Conservation (phyloP, 2,329 filamentous ascomycete genomes). For the Plenodomus tracheiphilus region DNA sequence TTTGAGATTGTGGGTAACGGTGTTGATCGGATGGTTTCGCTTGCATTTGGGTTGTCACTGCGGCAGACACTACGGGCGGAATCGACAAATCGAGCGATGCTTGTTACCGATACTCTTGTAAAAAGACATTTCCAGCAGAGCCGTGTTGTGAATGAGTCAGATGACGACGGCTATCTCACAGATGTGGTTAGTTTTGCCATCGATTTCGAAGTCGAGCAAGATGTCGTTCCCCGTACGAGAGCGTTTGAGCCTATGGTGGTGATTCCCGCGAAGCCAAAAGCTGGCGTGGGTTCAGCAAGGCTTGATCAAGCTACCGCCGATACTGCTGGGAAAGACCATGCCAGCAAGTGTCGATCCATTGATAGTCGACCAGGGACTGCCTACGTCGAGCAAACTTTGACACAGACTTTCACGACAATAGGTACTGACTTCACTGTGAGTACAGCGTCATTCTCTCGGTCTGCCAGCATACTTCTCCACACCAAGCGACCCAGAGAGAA, state of each 20-base stretch:
- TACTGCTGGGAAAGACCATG: neutral
- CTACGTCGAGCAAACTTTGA: neutral
- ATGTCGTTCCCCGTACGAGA: neutral
- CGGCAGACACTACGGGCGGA: slow-evolving; percentile 12
- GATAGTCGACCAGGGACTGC: too few species aligned
- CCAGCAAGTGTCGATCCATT: neutral
- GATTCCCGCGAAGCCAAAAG: neutral
- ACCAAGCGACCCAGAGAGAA: neutral
- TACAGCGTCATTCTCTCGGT: neutral
- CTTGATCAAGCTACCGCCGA: neutral
- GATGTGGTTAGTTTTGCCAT: neutral
- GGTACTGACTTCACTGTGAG: neutral
- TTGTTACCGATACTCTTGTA: neutral
- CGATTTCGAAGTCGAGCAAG: neutral
- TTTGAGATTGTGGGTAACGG: slow-evolving; percentile 75
- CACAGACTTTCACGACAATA: neutral
- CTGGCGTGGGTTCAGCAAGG: neutral
- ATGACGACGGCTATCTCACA: neutral
- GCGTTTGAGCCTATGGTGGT: neutral
- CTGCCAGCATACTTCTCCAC: neutral
- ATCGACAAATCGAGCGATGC: neutral
- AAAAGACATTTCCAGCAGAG: neutral
- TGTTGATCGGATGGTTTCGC: slow-evolving; percentile 69
- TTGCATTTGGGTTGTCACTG: slow-evolving; percentile 67
- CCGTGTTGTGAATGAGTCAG: neutral